Base-by-base conservation (phyloP, 2,329 filamentous ascomycete genomes). In the Exophiala dermatitidis region DNA sequence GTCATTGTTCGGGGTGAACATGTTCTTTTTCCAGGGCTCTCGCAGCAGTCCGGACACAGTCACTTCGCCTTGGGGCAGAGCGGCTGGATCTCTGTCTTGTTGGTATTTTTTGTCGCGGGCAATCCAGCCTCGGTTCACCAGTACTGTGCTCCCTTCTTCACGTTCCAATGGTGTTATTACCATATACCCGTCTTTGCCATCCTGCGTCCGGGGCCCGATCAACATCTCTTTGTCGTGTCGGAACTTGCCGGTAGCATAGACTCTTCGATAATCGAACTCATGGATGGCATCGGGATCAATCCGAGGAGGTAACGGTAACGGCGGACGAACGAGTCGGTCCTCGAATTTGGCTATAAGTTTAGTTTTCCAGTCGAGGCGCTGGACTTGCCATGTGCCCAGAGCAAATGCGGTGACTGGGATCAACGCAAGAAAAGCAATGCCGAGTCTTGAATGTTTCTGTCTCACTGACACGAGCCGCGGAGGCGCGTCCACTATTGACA, bases 141-240 rank as follows among this genome's bases (percentile, higher is more conserved):
- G 72, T 30, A 98, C 84, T 4, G 87, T 93, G 37, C 81, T 83
- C 10, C 74, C 71, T 12, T 67, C 67, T 1, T 77, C 76, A 47
- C 90, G 76, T 72, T 96, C 90, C 3, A 98, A 75, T 19, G 93
- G 93, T 42, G 93, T 98, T 28, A 98, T 75, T 36, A 98, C 91
- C 64, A 94, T 81, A 71, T 83, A 98, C 1, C 93, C 93, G 66
- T 95, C 85, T 66, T 91, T 81, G 8, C 91, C 91, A 58, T 98
- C 91, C 58, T 83, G 80, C 74, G 95, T 82, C 45, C 93, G 82
- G 53, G 93, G 93, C 0, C 93, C 93, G 55, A 98, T 83, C 48
- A 98, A 77, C 90, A 98, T 98, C 75, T 98, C 93, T 68, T 87
- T 82, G 67, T 96, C 90, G 71, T 98, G 93, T 37, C 86, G 76